phyloP scores from a whole-genome alignment of 768 basidiomycete species.

The Mycena epipterygia region DNA sequence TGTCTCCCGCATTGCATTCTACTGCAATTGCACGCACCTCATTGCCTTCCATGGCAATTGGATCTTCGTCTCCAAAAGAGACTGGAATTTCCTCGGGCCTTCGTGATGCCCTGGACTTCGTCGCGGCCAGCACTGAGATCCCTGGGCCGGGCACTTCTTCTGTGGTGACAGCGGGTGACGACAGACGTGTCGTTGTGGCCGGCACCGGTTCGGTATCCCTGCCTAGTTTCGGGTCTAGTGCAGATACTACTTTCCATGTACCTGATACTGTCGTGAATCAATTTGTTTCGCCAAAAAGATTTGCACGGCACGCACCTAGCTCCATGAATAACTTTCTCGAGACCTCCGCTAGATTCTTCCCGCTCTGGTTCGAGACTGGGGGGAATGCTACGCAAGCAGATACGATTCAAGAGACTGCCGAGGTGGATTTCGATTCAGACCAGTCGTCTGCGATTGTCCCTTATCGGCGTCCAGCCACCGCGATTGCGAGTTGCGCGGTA shows the following conservation, averaged over 20 bases:
- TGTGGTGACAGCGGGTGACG: not conserved
- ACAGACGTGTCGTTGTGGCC: slow-evolving; percentile 1
- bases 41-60: slow-evolving; percentile 19
- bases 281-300: not conserved
- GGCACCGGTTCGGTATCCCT: not conserved
- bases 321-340: not conserved
- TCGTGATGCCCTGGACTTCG: slow-evolving; percentile 8
- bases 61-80: slow-evolving; percentile 1
- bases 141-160: not conserved
- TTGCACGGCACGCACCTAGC: not conserved
- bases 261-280: slow-evolving; percentile 1
- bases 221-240: not conserved
- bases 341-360: not conserved
- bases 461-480: not conserved
- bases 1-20: not conserved
- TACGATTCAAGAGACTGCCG: not conserved
- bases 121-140: not conserved
- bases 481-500: not conserved
- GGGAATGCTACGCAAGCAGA: not conserved
- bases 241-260: not conserved
- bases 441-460: no score
- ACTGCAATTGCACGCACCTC: slow-evolving; percentile 11
- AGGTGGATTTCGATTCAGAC: not conserved
- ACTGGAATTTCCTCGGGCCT: slow-evolving; percentile 5
- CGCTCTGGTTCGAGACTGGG: not conserved